Evolutionary conservation across 1,139 yeast genomes (phyloP), one percentile per base, ranked within the genome.

Genomic region (Debaryomyces nepalensis): DNA sequence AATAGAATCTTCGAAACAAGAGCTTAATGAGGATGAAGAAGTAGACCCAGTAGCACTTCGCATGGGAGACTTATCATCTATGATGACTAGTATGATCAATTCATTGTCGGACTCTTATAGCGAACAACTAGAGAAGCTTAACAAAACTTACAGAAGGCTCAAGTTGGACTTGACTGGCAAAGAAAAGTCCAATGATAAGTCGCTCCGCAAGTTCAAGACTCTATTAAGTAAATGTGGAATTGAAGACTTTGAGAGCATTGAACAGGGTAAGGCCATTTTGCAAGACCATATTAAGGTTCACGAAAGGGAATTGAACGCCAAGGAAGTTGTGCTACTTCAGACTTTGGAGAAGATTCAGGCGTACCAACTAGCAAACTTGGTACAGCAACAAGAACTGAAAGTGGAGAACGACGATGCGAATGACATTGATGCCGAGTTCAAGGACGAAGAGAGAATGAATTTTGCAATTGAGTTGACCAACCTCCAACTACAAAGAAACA

Each of bases 401-500:
- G 44, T 39, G 11, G 41, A 41, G n/a, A 46, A 48, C 8, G 45
- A 40, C 4, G 40, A 43, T 10, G 44, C 40, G 8, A 45, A 47
- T 18, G 53, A 46, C 21, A 44, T 43, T 24, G 52, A 53, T 14
- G 52, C 52, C 31, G 58, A 46, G 11, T 51, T 53, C 20, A 50
- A 56, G 19, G 47, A 51, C 12, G 60, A 63, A 37, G 62, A 55
- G 26, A 56, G 51, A 43, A 43, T 58, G 35, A 57, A 57, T 19
- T 46, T 56, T 31, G 69, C 74, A 3, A 47, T 69, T 11, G 77
- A 80, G 45, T 64, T 85, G 43, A 71, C 85, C 1, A 59, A 70
- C 26, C 58, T 81, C 38, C 91, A 84, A 58, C 53, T 79, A 29
- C 65, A 72, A 43, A 69, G 88, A 52, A 64, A 73, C 24, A 62